These are phyloP conservation scores for Aspergillus pseudotamarii DNA, from an alignment of 2,329 filamentous ascomycete species.

Conservation along the genomic window DNA sequence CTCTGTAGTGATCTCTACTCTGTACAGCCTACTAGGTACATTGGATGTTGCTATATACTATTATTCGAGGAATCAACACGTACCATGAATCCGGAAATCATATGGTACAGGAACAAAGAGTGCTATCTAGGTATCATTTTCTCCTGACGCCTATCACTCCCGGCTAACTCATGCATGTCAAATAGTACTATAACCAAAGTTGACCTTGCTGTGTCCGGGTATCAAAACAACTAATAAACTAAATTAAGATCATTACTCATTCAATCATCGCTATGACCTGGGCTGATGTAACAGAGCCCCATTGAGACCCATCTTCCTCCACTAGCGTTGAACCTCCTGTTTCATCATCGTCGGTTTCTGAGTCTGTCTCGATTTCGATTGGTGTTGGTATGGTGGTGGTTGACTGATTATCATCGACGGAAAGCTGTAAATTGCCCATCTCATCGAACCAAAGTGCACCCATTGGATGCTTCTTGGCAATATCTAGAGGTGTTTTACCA, in stretches of 20 bases:
- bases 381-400: neutral
- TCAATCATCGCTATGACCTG: conserved; percentile 3
- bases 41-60: too few species aligned
- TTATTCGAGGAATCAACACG: too few species aligned
- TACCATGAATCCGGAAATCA: too few species aligned
- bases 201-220: too few species aligned
- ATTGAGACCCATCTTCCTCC: conserved; percentile 5
- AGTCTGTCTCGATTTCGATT: neutral
- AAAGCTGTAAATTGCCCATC: neutral
- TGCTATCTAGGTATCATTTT: too few species aligned
- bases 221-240: too few species aligned
- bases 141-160: too few species aligned
- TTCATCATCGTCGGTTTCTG: conserved; percentile 1
- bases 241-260: neutral
- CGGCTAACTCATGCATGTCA: too few species aligned
- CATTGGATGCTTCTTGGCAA: neutral
- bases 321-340: neutral
- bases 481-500: neutral
- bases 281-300: conserved; percentile 1
- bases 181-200: too few species aligned
- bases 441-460: conserved; percentile 6
- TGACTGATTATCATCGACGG: neutral
- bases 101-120: too few species aligned
- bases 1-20: too few species aligned
- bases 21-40: too few species aligned